Conservation (phyloP, 208 protist genomes). For the Crithidia fasciculata region DNA sequence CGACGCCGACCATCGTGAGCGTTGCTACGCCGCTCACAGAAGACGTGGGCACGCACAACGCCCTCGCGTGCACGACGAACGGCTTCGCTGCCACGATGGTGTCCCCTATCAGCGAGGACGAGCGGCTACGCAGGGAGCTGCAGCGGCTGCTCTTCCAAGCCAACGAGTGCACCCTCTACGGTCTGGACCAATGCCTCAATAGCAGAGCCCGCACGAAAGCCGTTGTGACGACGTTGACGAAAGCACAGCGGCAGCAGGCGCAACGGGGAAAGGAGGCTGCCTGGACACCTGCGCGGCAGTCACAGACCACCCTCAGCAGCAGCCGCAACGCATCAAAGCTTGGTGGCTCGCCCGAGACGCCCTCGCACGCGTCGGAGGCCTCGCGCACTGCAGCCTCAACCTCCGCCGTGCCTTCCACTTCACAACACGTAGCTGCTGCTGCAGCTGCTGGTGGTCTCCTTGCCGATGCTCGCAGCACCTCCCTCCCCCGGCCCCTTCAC, state of each 20-base stretch:
- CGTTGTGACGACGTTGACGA: not conserved
- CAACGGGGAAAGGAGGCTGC: not conserved
- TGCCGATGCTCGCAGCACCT: no score
- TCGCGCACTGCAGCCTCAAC: no score
- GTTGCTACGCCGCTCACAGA: no score
- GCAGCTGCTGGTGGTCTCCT: no score
- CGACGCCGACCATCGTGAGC: no score
- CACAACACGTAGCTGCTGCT: no score
- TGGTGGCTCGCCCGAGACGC: no score
- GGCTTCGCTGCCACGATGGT: not conserved
- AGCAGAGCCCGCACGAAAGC: not conserved
- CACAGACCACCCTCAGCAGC: not conserved
- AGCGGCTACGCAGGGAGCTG: constrained; percentile 12
- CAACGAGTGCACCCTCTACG: constrained; percentile 17
- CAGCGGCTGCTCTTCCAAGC: constrained; percentile 20
- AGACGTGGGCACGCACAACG: no score
- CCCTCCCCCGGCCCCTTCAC: no score
- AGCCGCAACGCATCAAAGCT: no score
- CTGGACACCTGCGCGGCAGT: not conserved
- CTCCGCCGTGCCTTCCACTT: no score
- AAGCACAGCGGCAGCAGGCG: not conserved
- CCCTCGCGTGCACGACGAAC: not conserved
- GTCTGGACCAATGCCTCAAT: constrained; percentile 11
- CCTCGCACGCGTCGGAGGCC: no score
- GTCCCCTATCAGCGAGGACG: constrained; percentile 1